Evolutionary conservation across 305 asterid species (phyloP), one percentile per base, ranked within the genome.

Genomic region (Fraxinus sp.): DNA sequence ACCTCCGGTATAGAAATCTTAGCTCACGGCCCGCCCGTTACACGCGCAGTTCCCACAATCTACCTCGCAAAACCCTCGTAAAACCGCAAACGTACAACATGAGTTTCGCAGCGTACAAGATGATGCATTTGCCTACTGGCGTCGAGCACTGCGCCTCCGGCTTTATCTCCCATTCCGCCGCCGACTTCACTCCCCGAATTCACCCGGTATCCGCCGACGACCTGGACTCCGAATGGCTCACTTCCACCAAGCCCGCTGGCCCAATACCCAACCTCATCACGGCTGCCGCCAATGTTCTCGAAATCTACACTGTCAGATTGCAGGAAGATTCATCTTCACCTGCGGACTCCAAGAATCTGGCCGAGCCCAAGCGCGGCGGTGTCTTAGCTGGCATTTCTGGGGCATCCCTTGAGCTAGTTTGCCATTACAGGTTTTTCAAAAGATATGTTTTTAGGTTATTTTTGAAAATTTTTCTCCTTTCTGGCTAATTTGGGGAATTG

Each of bases 111-210:
- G 97, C 97, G 84, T 91, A 86, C 91, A 93, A 92, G 90, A 83
- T 88, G 93, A 93, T 94, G 98, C 99, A 94, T 80, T 84, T 89
- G 86, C 93, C 98, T 5, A 94, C 98, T 80, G 97, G 98, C 82
- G 88, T 94, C 87, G 98, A 95, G 88, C 93, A 92, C 78, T 94
- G 97, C 49, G 95, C 95, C 32, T 79, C 99, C 49, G 99, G 98
- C 16, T 95, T 91, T 88, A 86, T 95, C 76, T 91, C 97, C 62
- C 95, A 91, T 79, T 92, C 97, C 77, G 85, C 90, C 82, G 85
- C 92, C 66, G 94, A 90, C 72, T 89, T 81, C 84, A 71, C 90
- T 73, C 90, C 93, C 1, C 91, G 88, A 75, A 85, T 89, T 30
- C 74, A 92, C 13, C 83, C 86, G 22, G 81, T 89, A 84, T 66